Conservation (phyloP, 192 early-diverging fungal species). For the Obelidium mucronatum region DNA sequence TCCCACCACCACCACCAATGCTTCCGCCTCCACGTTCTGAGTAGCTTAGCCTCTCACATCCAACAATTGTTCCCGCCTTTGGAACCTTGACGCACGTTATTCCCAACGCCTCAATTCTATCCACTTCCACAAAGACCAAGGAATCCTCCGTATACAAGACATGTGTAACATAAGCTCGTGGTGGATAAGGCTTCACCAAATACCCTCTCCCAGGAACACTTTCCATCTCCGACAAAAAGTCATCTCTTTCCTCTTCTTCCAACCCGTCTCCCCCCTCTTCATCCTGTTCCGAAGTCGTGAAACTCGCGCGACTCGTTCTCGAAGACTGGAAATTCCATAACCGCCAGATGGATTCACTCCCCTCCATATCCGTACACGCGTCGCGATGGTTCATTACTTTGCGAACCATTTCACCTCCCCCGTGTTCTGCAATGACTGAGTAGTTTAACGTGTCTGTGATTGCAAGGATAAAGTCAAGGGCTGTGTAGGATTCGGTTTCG, state of each 20-base stretch:
- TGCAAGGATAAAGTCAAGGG: constrained; percentile 74
- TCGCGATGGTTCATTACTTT: constrained; percentile 31
- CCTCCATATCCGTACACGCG: constrained; percentile 28
- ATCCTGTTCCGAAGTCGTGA: neutral
- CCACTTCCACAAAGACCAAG: constrained; percentile 39
- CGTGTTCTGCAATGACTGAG: constrained; percentile 40
- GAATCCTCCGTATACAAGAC: constrained; percentile 50
- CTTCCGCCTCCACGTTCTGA: neutral
- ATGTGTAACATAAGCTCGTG: constrained; percentile 53
- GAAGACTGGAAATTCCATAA: neutral
- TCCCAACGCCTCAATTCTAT: constrained; percentile 43
- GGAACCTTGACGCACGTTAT: constrained; percentile 45
- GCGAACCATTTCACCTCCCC: neutral
- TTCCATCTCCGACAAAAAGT: constrained; percentile 27
- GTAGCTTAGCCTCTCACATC: neutral
- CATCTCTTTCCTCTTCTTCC: neutral
- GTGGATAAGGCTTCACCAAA: constrained; percentile 44
- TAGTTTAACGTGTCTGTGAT: constrained; percentile 73
- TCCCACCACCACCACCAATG: too few relatives aligned
- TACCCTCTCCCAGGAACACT: constrained; percentile 33
- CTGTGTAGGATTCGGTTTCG: constrained; percentile 73
- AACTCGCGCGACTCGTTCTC: neutral
- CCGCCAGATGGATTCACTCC: constrained; percentile 29
- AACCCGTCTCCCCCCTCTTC: neutral
- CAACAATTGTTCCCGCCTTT: neutral